phyloP scores from a whole-genome alignment of 2,329 filamentous ascomycete genomes.

The Fusarium sp. region DNA sequence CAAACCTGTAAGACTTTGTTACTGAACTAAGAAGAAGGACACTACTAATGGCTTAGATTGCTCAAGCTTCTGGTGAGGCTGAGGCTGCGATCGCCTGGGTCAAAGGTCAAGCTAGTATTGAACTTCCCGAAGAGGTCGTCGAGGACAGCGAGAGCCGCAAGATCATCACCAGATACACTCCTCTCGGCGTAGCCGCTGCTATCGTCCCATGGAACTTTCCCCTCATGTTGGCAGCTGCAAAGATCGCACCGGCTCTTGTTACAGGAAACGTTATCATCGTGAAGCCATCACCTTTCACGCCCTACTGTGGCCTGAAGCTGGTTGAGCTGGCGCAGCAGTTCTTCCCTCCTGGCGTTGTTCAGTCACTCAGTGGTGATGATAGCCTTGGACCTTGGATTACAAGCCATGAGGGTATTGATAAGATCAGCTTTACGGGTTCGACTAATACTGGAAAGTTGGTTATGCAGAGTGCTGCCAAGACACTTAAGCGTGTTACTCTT shows the following conservation, averaged over 20 bases:
- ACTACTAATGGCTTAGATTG: not conserved
- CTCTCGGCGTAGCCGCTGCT: constrained; percentile 54
- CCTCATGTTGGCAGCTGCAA: constrained; percentile 59
- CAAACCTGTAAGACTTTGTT: constrained; percentile 37
- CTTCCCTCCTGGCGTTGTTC: constrained; percentile 70
- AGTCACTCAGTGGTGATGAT: constrained; percentile 67
- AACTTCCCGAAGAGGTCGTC: constrained; percentile 47
- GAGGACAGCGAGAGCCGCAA: constrained; percentile 46
- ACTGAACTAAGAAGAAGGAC: accelerated
- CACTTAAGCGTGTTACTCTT: constrained; percentile 67
- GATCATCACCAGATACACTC: constrained; percentile 48
- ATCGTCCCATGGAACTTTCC: constrained; percentile 68
- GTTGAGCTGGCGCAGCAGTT: constrained; percentile 64
- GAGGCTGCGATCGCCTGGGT: constrained; percentile 40
- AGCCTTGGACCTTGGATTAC: constrained; percentile 67
- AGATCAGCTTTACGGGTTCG: constrained; percentile 71
- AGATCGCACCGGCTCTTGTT: constrained; percentile 64
- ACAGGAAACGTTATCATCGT: constrained; percentile 65
- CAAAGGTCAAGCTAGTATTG: constrained; percentile 41
- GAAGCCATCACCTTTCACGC: constrained; percentile 66
- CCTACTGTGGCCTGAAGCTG: constrained; percentile 66
- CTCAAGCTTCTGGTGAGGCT: constrained; percentile 39
- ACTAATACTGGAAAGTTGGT: constrained; percentile 68
- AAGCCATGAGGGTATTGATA: constrained; percentile 65
- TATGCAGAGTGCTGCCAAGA: constrained; percentile 62